phyloP scores from a whole-genome alignment of 148 eudicot genomes.

The Vaccinium vitisidaea region DNA sequence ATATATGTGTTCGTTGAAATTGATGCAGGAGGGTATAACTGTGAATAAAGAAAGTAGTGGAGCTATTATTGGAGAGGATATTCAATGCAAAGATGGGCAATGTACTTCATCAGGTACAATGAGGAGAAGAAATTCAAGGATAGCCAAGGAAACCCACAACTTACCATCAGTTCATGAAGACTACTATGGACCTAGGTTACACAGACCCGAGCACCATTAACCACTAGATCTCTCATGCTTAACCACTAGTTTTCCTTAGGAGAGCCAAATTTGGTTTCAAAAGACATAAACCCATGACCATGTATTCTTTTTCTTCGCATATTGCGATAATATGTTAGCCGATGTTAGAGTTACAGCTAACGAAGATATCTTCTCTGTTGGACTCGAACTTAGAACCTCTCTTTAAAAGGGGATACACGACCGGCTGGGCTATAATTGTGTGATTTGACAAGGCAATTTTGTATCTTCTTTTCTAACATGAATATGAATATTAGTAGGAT shows the following conservation, averaged over 20 bases:
- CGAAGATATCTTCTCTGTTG: not conserved
- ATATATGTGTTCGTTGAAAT: not conserved
- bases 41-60: not conserved
- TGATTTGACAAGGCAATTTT: not conserved
- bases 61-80: slow-evolving; percentile 4
- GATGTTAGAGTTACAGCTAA: not conserved
- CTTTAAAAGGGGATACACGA: not conserved
- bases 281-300: slow-evolving; percentile 1
- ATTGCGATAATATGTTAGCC: not conserved
- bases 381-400: not conserved
- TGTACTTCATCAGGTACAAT: slow-evolving; percentile 35
- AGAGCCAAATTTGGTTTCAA: not conserved
- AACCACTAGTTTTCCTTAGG: not conserved
- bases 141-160: slow-evolving; percentile 37
- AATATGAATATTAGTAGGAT: not conserved
- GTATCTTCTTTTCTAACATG: slow-evolving; percentile 5
- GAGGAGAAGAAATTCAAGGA: slow-evolving; percentile 34
- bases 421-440: not conserved
- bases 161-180: slow-evolving; percentile 71
- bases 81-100: slow-evolving; percentile 23
- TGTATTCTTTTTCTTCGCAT: not conserved
- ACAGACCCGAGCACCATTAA: slow-evolving; percentile 60
- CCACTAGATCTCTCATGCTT: not conserved
- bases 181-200: slow-evolving; percentile 62
- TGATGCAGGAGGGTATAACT: not conserved